Base-by-base conservation (phyloP, 2,329 filamentous ascomycete species). In the Aureobasidium pullulans region DNA sequence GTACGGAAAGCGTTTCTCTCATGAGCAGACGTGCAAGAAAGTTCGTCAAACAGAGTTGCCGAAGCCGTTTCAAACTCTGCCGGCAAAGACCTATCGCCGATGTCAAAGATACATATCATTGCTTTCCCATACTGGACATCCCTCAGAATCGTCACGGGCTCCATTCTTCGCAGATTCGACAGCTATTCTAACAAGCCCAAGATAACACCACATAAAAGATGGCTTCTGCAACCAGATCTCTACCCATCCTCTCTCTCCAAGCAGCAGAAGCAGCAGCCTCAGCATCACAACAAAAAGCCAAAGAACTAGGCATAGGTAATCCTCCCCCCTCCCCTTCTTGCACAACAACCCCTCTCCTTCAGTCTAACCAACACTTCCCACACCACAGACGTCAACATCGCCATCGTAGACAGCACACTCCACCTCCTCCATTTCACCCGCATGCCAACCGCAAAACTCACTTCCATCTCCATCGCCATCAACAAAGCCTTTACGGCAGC, bases 401-500 rank as follows among this genome's bases (percentile, higher is more conserved):
- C 77, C 61, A 68, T 80, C 60, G 72, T 78, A 58, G 77, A 79
- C 66, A 65, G 69, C 32, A 70, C 73, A 32, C 72, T 73, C 42
- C 76, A 78, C 60, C 74, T 80, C 48, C 71, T 79, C 46, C 72
- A 74, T 62, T 79, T 79, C 67, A 68, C 67, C 29, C 75, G 77
- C 64, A 79, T 79, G 76, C 75, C 77, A 63, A 72, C 69, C 61
- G 76, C 76, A n/a, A 79, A 79, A 62, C 64, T 78, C 15, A 79
- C 76, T 23, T 75, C 81, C 4, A 80, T 85, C 63, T 81, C 83
- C 68, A 80, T 87, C 67, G 80, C 83, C 0, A 86, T 88, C 11
- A 84, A 86, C 48, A 81, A 83, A 63, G 80, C 80, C n/a, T 82
- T 81, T 66, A 83, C 81, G 3, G 81, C 81, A 5, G 79, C 80